A percentile compares a stretch with the other conserved stretches of the same genome.
Conservation (phyloP, 176 grass and related monocot species). For the Oryza coarctata region DNA sequence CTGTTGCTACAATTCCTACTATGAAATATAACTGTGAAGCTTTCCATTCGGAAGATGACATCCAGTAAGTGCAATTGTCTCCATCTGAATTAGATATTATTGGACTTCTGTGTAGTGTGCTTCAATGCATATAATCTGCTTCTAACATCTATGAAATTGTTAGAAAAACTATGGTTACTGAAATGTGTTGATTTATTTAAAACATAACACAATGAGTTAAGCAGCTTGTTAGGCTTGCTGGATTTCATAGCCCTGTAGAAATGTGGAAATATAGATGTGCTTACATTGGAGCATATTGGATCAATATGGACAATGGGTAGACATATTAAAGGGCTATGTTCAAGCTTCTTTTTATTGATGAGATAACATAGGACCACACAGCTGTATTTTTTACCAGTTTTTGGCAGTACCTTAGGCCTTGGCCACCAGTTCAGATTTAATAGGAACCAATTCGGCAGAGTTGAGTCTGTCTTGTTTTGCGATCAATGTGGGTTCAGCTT, state of each 20-base stretch:
- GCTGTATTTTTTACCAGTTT: not conserved
- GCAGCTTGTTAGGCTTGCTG: not conserved
- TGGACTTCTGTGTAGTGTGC: not conserved
- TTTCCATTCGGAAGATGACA: conserved; percentile 59
- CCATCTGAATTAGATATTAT: conserved; percentile 4
- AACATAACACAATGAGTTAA: not conserved
- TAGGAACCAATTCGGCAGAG: not conserved
- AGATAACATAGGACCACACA: too few species aligned
- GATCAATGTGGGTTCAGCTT: not conserved
- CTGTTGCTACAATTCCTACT: conserved; percentile 66
- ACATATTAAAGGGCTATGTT: not conserved
- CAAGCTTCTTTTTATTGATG: too few species aligned
- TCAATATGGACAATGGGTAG: not conserved
- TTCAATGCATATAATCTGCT: not conserved
- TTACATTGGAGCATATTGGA: not conserved
- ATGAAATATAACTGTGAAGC: conserved; percentile 54
- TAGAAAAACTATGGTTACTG: not conserved
- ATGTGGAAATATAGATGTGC: not conserved
- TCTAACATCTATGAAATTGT: not conserved
- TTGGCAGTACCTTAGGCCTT: not conserved
- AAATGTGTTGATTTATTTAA: not conserved
- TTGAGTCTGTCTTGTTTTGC: too few species aligned
- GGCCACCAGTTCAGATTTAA: not conserved
- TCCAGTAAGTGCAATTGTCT: conserved; percentile 59
- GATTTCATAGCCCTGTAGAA: not conserved